phyloP scores from a whole-genome alignment of 2,329 filamentous ascomycete species.

The Colletotrichum echinochloae region DNA sequence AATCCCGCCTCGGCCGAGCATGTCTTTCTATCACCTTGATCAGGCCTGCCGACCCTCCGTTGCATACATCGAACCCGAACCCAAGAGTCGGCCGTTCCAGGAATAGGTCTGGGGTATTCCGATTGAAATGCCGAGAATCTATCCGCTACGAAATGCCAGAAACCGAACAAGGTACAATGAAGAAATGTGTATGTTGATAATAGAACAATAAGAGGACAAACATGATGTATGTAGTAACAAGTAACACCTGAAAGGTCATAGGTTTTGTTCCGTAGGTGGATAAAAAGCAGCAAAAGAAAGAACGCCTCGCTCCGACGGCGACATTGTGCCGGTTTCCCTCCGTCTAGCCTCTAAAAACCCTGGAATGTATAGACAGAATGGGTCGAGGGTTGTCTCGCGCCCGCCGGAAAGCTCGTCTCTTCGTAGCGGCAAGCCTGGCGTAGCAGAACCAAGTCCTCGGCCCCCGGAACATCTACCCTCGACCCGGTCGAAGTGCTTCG shows the following conservation, averaged over 20 bases:
- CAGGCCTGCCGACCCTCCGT: neutral
- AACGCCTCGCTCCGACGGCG: conserved; percentile 30
- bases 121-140: neutral
- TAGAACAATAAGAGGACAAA: neutral
- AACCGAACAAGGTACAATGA: neutral
- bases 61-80: conserved; percentile 20
- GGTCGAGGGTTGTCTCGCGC: neutral
- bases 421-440: conserved; percentile 16
- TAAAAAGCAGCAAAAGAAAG: conserved; percentile 3
- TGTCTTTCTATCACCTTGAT: neutral
- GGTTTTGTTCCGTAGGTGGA: neutral
- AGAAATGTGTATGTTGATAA: neutral
- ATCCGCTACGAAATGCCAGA: neutral
- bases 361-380: conserved; percentile 12
- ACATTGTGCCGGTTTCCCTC: conserved; percentile 5
- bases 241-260: neutral
- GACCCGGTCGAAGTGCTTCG: neutral
- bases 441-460: neutral
- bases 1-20: neutral
- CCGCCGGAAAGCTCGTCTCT: neutral
- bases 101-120: neutral
- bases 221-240: neutral
- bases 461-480: neutral
- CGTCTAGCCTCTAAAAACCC: conserved; percentile 7
- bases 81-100: neutral